A percentile compares a stretch with the other conserved stretches of the same genome.
phyloP scores from a whole-genome alignment of 108 stramenopile genomes.

The Pseudonitzschia pungens region DNA sequence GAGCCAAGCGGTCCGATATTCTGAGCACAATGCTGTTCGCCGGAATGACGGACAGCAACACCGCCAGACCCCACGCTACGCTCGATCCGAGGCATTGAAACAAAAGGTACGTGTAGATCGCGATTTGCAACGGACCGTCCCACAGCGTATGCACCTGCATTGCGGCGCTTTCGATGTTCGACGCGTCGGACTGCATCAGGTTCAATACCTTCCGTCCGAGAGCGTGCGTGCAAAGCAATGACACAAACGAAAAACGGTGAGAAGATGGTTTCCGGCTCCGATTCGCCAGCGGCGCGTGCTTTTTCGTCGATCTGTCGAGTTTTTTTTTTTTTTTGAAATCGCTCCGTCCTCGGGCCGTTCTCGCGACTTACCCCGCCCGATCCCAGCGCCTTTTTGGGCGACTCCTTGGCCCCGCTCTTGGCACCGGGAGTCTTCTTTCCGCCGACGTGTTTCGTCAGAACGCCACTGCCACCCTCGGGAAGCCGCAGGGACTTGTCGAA shows the following conservation, averaged over 20 bases:
- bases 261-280: too few species aligned
- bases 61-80: constrained; percentile 60
- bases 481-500: constrained; percentile 84
- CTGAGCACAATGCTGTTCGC: constrained; percentile 62
- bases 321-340: too few species aligned
- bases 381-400: constrained; percentile 37
- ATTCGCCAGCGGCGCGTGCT: too few species aligned
- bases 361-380: constrained; percentile 53
- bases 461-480: constrained; percentile 52
- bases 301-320: too few species aligned
- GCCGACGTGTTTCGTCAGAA: constrained; percentile 23
- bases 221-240: constrained; percentile 23
- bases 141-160: constrained; percentile 85
- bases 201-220: constrained; percentile 41
- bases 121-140: constrained; percentile 76
- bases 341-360: neutral
- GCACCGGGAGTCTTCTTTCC: constrained; percentile 7
- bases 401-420: neutral
- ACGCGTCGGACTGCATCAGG: constrained; percentile 86
- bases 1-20: constrained; percentile 55
- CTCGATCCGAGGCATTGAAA: constrained; percentile 59
- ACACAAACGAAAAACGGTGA: neutral
- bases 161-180: constrained; percentile 70
- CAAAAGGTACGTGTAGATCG: constrained; percentile 62
- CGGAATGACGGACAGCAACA: constrained; percentile 71